Base-by-base conservation (phyloP, 1,284 basidiomycete species). In the Trametes polyzona region DNA sequence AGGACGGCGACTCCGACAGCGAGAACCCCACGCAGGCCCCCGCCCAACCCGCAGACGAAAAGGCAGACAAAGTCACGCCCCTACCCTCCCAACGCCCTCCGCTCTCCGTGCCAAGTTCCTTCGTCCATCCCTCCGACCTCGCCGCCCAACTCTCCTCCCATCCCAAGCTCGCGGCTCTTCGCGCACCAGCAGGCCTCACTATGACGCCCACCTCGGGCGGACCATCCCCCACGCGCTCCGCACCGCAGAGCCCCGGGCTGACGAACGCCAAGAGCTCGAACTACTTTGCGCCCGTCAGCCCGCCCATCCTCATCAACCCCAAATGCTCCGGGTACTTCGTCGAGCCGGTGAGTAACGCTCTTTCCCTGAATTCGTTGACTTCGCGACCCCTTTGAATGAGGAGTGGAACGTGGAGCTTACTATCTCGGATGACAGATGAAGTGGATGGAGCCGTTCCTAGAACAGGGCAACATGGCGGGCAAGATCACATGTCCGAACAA, bases 251-350 rank as follows among this genome's bases (percentile, higher is more conserved):
- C 19, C 52, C 59, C 3, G 56, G 50, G 2, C 2, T 59, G 21
- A 57, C 55, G 12, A 50, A 21, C 55, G 11, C 39, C 35, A 52
- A 51, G 47, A 55, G 51, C 11, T 5, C 60, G 11, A 57, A 30
- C 14, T 56, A 61, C 47, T 49, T 59, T 10, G 56, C 65, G 26
- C 46, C 65, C 4, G 48, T 72, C 46, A 87, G 83, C 52, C 80
- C 85, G 3, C 90, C 91, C 4, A 90, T 92, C 53, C 73, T 93
- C 42, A 76, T 78, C 44, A 91, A 90, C 71, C 75, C 86, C 3
- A 87, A 88, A 67, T 98, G 95, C 73, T 96, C 94, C 2, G 93
- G 94, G 7, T 98, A 98, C 75, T 98, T 98, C 72, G 86, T 98
- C 47, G 96, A 99, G 72, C 95, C 96, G 36, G 91, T 95, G 67